Evolutionary conservation across 768 basidiomycete genomes (phyloP), one percentile per base, ranked within the genome.

Genomic region (Dentipellis sp.): DNA sequence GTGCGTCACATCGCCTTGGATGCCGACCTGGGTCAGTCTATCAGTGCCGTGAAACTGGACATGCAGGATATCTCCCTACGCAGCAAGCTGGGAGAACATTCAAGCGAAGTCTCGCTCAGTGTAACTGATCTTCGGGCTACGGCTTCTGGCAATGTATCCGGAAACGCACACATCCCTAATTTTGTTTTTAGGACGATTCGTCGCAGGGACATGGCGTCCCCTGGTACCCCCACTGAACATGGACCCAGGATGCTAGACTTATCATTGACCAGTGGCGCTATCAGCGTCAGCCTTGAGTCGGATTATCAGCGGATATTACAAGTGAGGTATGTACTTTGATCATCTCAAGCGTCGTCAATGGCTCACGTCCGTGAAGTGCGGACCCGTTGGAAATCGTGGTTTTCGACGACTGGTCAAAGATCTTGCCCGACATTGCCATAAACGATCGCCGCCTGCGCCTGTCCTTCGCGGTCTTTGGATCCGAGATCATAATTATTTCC

Each of bases 11-110:
- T 94, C 54, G 78, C 79, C 35, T 72, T 97, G 39, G 81, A 84
- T 50, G 79, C 89, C 6, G 90, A 97, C 65, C 79, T 97, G 23
- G 91, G 91, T 8, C 88, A 90, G 64, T 88, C 88, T 1, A 94
- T 97, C 62, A 85, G 86, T 55, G 76, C 75, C 29, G 72, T 88
- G 50, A 80, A 78, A 29, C 72, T 97, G 23, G 77, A 84, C 57
- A 72, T 94, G 54, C 71, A 75, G 21, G 75, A 87, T 51, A 76
- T 83, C 9, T 71, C 86, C 19, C 63, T 93, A 47, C 79, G 83
- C 17, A 88, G 86, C 14, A 79, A 77, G 56, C 68, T 93, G 47
- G 84, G 83, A 8, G 82, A 83, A 29, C 67, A 68, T 46, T 64
- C 74, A 12, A 80, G 82, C 47, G 86, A 88, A 55, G 65, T 92